Base-by-base conservation (phyloP, 208 protist genomes). In the Trypanosomatidae sp. region DNA sequence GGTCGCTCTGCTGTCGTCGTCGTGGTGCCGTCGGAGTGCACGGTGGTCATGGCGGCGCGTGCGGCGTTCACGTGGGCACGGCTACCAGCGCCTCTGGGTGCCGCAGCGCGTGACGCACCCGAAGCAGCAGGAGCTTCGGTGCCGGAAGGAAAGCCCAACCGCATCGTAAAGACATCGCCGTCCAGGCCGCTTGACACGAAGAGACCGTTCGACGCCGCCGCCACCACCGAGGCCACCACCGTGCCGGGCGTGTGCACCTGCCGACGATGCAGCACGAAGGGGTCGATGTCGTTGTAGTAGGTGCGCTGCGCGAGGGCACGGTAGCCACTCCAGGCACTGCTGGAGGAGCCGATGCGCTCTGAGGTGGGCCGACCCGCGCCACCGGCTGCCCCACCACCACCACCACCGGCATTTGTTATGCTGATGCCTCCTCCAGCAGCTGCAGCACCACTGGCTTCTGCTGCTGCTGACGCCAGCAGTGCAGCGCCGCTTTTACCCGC, bases 111-210 rank as follows among this genome's bases (percentile, higher is more conserved):
- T n/a, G n/a, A n/a, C n/a, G n/a, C n/a, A n/a, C n/a, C n/a, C n/a
- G n/a, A n/a, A n/a, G n/a, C n/a, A n/a, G n/a, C n/a, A n/a, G n/a
- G n/a, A n/a, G n/a, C n/a, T n/a, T n/a, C n/a, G n/a, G n/a, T n/a
- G n/a, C n/a, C 36, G 19, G 55, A 2, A 0, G 65, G 55, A 71
- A 66, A 78, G n/a, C 47, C 55, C 30, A 86, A 62, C 30, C 80
- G 71, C 62, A 76, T 53, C 17, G 84, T 74, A 73, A 74, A 77
- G 67, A 86, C 78, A 41, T 79, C 74, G 30, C 84, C 84, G 44
- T 89, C 84, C 25, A 86, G 66, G 64, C 80, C 79, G 43, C 76
- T 76, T 5, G 81, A 79, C 8, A 86, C 78, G 43, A 86, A 50
- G 33, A 85, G 62, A 19, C 83, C 73, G 58, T 58, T 73, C 47